These are phyloP conservation scores for Colletotrichum tamarilloi DNA, from an alignment of 2,329 filamentous ascomycete genomes.

Conservation along the genomic window DNA sequence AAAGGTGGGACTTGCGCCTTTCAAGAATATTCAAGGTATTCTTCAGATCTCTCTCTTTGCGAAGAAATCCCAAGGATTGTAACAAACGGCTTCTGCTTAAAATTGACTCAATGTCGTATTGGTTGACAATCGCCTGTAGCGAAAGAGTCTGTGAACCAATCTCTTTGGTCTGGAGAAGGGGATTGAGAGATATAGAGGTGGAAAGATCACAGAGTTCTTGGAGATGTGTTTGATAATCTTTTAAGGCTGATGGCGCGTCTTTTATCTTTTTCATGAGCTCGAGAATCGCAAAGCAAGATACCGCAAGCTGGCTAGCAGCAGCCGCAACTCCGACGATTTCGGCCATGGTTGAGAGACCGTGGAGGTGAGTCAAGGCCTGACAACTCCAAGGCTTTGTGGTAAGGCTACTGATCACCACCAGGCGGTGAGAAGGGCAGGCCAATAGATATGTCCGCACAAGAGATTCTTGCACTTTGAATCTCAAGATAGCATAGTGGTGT, in stretches of 20 bases:
- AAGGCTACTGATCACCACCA: neutral
- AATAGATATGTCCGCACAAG: neutral
- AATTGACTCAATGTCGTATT: neutral
- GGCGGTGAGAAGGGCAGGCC: neutral
- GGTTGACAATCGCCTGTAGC: neutral
- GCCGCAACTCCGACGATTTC: neutral
- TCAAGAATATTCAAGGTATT: neutral
- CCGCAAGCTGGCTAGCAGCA: neutral
- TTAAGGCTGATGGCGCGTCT: neutral
- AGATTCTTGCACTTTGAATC: neutral
- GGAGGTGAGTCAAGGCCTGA: too few species aligned
- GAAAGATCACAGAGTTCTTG: neutral
- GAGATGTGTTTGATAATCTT: neutral
- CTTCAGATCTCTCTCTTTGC: neutral
- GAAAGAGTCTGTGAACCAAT: neutral
- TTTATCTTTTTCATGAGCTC: neutral
- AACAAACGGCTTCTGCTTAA: neutral
- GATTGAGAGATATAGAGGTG: neutral
- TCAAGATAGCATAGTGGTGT: neutral
- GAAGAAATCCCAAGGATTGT: neutral
- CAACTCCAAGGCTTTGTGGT: neutral
- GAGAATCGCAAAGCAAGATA: neutral
- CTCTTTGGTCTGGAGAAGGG: neutral
- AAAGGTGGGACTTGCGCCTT: neutral
- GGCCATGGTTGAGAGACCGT: neutral